Conservation (phyloP, 441 rosid species). For the Viola pubescens region DNA sequence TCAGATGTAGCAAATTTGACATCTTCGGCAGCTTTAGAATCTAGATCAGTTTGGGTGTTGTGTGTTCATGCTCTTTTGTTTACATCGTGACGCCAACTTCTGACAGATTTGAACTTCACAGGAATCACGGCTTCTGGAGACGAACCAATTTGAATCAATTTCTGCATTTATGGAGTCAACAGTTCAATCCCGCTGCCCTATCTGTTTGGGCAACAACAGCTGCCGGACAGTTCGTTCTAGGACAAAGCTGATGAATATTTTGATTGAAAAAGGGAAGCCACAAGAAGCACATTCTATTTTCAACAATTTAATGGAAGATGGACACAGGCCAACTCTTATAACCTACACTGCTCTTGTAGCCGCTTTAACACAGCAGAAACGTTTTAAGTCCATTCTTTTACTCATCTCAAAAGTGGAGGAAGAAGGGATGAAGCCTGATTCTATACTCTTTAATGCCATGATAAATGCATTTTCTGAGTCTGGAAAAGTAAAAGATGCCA, state of each 20-base stretch:
- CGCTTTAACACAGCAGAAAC: slow-evolving; percentile 63
- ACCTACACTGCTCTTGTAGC: slow-evolving; percentile 78
- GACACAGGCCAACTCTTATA: slow-evolving; percentile 74
- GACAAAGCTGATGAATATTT: slow-evolving; percentile 70
- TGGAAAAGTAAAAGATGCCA: slow-evolving; percentile 67
- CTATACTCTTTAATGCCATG: slow-evolving; percentile 84
- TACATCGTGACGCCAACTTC: slow-evolving; percentile 1
- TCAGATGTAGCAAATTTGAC: not conserved
- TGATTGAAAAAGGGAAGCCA: slow-evolving; percentile 69
- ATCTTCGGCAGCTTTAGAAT: not conserved
- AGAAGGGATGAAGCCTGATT: slow-evolving; percentile 65
- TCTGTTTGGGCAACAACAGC: slow-evolving; percentile 46
- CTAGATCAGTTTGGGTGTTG: not conserved
- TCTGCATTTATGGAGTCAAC: slow-evolving; percentile 21
- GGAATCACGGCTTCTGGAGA: slow-evolving; percentile 32
- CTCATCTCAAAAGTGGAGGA: slow-evolving; percentile 64
- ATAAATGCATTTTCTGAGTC: slow-evolving; percentile 88
- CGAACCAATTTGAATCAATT: slow-evolving; percentile 30
- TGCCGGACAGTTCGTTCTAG: slow-evolving; percentile 69
- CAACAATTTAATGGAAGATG: slow-evolving; percentile 54
- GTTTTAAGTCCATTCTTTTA: slow-evolving; percentile 46
- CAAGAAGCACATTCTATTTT: slow-evolving; percentile 66
- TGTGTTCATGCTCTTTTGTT: not conserved
- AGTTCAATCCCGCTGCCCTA: slow-evolving; percentile 35
- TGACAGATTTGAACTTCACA: slow-evolving; percentile 22